phyloP scores from a whole-genome alignment of 805 yeast genomes.

The Metschnikowia continentalis region DNA sequence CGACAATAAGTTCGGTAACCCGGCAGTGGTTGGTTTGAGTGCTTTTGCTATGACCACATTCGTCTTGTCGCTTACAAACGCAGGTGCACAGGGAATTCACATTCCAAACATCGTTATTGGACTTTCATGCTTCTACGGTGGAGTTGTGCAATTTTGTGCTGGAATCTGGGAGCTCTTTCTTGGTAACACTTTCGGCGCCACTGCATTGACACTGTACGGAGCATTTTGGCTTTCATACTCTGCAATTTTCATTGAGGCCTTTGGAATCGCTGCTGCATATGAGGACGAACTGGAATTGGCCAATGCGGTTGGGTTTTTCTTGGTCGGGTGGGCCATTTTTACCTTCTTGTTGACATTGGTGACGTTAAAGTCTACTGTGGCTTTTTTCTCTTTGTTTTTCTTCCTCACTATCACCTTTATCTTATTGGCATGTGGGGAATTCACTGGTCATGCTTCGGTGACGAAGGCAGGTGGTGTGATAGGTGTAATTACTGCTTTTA shows the following conservation, averaged over 20 bases:
- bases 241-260: conserved; percentile 48
- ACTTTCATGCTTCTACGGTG: conserved; percentile 48
- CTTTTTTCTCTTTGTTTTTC: conserved; percentile 48
- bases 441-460: conserved; percentile 29
- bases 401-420: conserved; percentile 53
- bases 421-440: conserved; percentile 46
- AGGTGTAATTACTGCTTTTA: conserved; percentile 13
- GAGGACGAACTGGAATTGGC: conserved; percentile 36
- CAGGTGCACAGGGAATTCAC: conserved; percentile 44
- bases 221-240: conserved; percentile 49
- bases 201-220: conserved; percentile 50
- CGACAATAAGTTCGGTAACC: conserved; percentile 34
- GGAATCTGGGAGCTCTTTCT: conserved; percentile 49
- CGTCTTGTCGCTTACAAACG: conserved; percentile 43
- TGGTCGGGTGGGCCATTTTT: conserved; percentile 63
- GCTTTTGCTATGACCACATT: conserved; percentile 47
- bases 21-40: conserved; percentile 52
- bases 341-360: conserved; percentile 54
- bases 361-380: conserved; percentile 48
- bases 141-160: conserved; percentile 45
- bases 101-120: conserved; percentile 43
- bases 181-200: conserved; percentile 55
- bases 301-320: conserved; percentile 55
- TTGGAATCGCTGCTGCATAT: conserved; percentile 50
- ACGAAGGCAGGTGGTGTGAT: conserved; percentile 16